Evolutionary conservation across 768 basidiomycete species (phyloP), one percentile per base, ranked within the genome.

Genomic region (Sistotremastrum niveocremeum): DNA sequence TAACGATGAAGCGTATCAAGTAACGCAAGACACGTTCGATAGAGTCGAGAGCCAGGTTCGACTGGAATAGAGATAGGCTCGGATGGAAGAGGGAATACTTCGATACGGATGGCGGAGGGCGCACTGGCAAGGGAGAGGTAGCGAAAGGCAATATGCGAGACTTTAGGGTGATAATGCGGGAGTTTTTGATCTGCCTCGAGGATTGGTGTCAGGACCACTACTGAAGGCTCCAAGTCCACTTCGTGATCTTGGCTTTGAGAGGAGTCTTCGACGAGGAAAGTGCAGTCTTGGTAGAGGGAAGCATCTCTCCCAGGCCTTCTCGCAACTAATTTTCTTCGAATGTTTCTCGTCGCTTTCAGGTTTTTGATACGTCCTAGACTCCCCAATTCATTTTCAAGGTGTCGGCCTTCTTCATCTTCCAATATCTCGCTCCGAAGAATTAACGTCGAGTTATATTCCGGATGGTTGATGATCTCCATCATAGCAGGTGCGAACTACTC

Each of bases 151-250:
- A 98, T 67, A 49, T 84, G 81, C 3, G 61, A 64, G 6, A 94
- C 86, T 2, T 79, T 56, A 1, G 94, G 94, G 55, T 98, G 91
- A 55, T 94, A 97, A 57, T 87, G 97, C 0, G 94, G 94, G 2
- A 95, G 62, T 1, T 65, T 46, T 3, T 59, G 60, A 5, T 70
- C 73, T 0, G 59, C 50, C 8, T 60, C 53, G 1, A 67, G 52
- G 42, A 61, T 52, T 12, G 67, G 67, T 2, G 61, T 54, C 20
- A 67, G 53, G 5, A 67, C 46, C n/a, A 64, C 57, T 30, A 62
- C 35, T 2, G 52, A 58, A 34, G 54, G 42, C 1, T 12, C 7
- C 6, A 37, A 37, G 7, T n/a, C 29, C 20, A 20, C 20, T 20
- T 20, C 20, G 20, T 20, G 20, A 20, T 20, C 20, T 20, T 20